A percentile compares a stretch with the other conserved stretches of the same genome.
These are phyloP conservation scores for Blastobotrys americana DNA, from an alignment of 805 yeast species.

Conservation along the genomic window DNA sequence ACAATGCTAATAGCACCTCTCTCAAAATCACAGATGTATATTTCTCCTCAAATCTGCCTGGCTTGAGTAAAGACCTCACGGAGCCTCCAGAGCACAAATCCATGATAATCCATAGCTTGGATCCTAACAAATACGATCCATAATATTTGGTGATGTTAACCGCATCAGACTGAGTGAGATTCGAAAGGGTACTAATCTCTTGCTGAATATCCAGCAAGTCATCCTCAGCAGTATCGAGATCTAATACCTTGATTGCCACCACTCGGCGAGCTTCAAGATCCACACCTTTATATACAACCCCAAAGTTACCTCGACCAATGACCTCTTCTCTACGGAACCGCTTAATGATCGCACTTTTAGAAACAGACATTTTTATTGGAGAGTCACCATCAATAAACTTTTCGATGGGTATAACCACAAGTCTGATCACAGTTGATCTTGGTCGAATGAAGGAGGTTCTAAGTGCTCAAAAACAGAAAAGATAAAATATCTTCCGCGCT, in stretches of 20 bases:
- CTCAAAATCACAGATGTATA: slow-evolving; percentile 78
- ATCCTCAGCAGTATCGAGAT: slow-evolving; percentile 86
- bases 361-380: no score
- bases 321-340: slow-evolving; percentile 77
- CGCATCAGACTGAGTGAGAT: slow-evolving; percentile 55
- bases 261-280: slow-evolving; percentile 54
- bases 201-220: slow-evolving; percentile 93
- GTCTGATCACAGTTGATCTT: no score
- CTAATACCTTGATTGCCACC: slow-evolving; percentile 88
- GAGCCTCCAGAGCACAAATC: slow-evolving; percentile 97
- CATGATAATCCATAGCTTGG: slow-evolving; percentile 96
- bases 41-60: slow-evolving; percentile 82
- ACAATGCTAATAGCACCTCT: slow-evolving; percentile 71
- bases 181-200: slow-evolving; percentile 81
- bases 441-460: no score
- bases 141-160: slow-evolving; percentile 92
- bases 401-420: no score
- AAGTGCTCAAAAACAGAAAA: no score
- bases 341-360: slow-evolving; percentile 18
- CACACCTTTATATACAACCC: slow-evolving; percentile 84
- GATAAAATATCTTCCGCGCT: no score
- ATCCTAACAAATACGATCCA: slow-evolving; percentile 79
- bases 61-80: slow-evolving; percentile 70
- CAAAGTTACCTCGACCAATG: slow-evolving; percentile 94
- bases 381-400: no score